These are phyloP conservation scores for Puccinia polysora DNA, from an alignment of 1,284 basidiomycete genomes.

Conservation along the genomic window DNA sequence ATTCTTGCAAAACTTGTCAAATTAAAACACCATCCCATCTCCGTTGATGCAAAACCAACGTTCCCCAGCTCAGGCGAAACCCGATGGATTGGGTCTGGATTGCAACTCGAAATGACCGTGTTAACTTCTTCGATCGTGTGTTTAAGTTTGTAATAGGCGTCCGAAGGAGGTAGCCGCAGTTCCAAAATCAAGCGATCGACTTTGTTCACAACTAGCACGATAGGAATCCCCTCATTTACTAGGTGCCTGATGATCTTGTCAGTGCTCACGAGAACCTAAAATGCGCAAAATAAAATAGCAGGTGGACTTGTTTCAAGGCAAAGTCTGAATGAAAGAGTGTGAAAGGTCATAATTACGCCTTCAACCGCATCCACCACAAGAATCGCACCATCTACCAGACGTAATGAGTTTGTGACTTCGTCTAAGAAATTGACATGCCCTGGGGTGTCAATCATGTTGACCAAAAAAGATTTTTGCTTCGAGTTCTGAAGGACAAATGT, in stretches of 20 bases:
- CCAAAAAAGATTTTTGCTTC: conserved; percentile 83
- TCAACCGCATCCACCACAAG: conserved; percentile 93
- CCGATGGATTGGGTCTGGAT: conserved; percentile 78
- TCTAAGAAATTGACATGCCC: conserved; percentile 99
- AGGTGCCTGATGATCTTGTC: conserved; percentile 80
- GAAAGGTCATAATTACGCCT: conserved; percentile 62
- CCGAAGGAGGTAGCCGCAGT: conserved; percentile 85
- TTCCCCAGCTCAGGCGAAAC: conserved; percentile 92
- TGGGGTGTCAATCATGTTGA: conserved; percentile 94
- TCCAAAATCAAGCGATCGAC: conserved; percentile 95
- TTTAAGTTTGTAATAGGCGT: conserved; percentile 98
- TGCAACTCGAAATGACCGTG: conserved; percentile 82
- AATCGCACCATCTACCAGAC: conserved; percentile 84
- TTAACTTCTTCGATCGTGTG: conserved; percentile 99
- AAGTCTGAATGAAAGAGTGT: not conserved
- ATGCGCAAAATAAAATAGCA: not conserved
- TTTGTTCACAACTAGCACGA: conserved; percentile 96
- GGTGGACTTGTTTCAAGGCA: not conserved
- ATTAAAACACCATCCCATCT: conserved; percentile 98
- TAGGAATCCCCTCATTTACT: conserved; percentile 78
- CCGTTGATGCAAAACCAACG: conserved; percentile 92
- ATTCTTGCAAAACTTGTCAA: conserved; percentile 88
- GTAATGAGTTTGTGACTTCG: conserved; percentile 84
- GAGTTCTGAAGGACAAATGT: conserved; percentile 81
- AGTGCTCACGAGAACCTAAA: conserved; percentile 78